Evolutionary conservation across 441 rosid species (phyloP), one percentile per base, ranked within the genome.

Genomic region (Syzygium malaccense): DNA sequence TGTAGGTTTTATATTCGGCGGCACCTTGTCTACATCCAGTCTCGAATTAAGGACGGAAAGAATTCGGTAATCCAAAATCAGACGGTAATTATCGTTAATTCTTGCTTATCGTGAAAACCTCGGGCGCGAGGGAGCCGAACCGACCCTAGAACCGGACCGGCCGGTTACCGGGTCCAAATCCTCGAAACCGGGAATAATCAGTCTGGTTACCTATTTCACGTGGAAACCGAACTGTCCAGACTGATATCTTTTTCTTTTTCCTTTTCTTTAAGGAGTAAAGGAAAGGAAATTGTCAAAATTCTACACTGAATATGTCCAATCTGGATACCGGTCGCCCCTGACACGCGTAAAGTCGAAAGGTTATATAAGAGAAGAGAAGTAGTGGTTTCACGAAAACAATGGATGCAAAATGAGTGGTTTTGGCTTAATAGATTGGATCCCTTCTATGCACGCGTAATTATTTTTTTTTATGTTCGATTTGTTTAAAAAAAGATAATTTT

Each of bases 201-300:
- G 1, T 41, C 45, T 6, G 45, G 48, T 7, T 45, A 45, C 48
- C 48, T 2, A 2, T 45, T 45, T 45, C 48, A 7, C 0, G 48
- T 8, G 2, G 48, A 0, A 45, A 7, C 48, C 48, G 48, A 45
- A 28, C 66, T 60, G 1, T 5, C 6, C 14, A 1, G 1, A 13
- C 14, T 15, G 8, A 60, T 5, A 28, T 28, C 12, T 0, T 28
- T 58, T 28, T 1, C 4, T 7, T 13, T 13, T 1, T 5, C 28
- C n/a, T 57, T 25, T 25, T 28, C 0, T 11, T 26, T 17, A 57
- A 2, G 12, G 0, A 60, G 28, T 28, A 5, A 60, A 13, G 17
- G 8, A 60, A 60, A 28, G 32, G 66, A 26, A 60, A 60, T 60
- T 60, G 66, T 28, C 66, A 13, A 60, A 26, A 15, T 4, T 13